Evolutionary conservation across 306 rosid species (phyloP), one percentile per base, ranked within the genome.

Genomic region (Prunus mongolica): DNA sequence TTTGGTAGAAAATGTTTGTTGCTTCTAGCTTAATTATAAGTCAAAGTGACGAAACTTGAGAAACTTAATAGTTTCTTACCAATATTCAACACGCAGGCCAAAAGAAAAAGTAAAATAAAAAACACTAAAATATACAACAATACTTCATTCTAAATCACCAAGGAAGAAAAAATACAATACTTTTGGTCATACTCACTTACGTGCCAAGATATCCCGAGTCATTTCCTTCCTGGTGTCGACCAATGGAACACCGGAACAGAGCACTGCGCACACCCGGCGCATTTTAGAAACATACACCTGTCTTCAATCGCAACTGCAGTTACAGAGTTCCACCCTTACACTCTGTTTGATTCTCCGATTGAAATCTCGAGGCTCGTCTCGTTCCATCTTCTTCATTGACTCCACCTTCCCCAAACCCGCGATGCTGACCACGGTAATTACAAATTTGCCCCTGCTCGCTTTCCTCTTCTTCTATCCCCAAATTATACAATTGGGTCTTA

Each of bases 341-440:
- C 67, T 71, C 47, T 11, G 54, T 28, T 55, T 52, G n/a, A 14
- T 34, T 19, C 24, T 64, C 80, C 44, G 50, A 51, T 32, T 12
- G 32, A 67, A 63, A 51, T 41, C 28, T 49, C n/a, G 67, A 6
- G 27, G 8, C 32, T 28, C 74, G 52, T 57, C 71, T 51, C 47
- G 41, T 3, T 28, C 52, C 47, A 28, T 47, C 76, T 45, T 58
- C 67, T 65, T 13, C 27, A 6, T 56, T 25, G 63, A 34, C 61
- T 41, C 70, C 54, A 32, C 25, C 58, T 16, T 12, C 46, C 77
- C 57, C 74, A 58, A 74, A 80, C 20, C 52, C 61, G 75, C 82
- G 85, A 88, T 80, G 90, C 81, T 78, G 45, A 58, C 80, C 50
- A 19, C 80, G 74, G 84, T 88, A 88, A 85, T 89, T 84, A 86